phyloP scores from a whole-genome alignment of 2,329 filamentous ascomycete genomes.

The Pseudogymnoascus sp. region DNA sequence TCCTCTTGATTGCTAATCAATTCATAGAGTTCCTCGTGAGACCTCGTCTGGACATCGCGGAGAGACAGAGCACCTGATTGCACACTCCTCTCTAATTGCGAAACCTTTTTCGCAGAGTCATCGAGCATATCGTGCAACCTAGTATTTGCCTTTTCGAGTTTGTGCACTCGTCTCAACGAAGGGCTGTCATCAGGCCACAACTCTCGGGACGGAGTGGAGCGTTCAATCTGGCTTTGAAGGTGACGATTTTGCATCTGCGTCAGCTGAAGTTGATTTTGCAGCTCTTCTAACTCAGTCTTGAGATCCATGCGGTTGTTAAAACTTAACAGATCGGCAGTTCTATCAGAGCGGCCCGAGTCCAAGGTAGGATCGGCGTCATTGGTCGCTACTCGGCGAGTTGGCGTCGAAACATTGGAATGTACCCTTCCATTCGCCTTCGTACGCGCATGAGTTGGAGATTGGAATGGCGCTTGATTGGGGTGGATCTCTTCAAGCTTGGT shows the following conservation, averaged over 20 bases:
- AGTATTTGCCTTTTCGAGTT: slow-evolving; percentile 86
- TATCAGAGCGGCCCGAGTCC: slow-evolving; percentile 77
- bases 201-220: slow-evolving; percentile 53
- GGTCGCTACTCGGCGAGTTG: slow-evolving; percentile 61
- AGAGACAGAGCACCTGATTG: slow-evolving; percentile 80
- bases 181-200: slow-evolving; percentile 65
- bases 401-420: slow-evolving; percentile 69
- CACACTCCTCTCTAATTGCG: slow-evolving; percentile 76
- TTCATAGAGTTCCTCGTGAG: slow-evolving; percentile 88
- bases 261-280: slow-evolving; percentile 90
- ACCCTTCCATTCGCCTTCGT: slow-evolving; percentile 45
- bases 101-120: slow-evolving; percentile 87
- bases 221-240: slow-evolving; percentile 77
- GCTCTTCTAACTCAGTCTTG: slow-evolving; percentile 79
- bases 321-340: slow-evolving; percentile 72
- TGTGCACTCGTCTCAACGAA: slow-evolving; percentile 72
- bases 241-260: slow-evolving; percentile 93
- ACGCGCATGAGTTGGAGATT: slow-evolving; percentile 65
- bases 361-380: slow-evolving; percentile 49
- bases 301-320: slow-evolving; percentile 87
- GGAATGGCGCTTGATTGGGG: slow-evolving; percentile 66
- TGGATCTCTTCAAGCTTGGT: slow-evolving; percentile 81
- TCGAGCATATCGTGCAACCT: slow-evolving; percentile 90
- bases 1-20: slow-evolving; percentile 90
- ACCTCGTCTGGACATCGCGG: slow-evolving; percentile 84